Percentiles rank a stretch among this genome's conserved stretches.
These are phyloP conservation scores for Panaeolus cyanescens DNA, from an alignment of 768 basidiomycete genomes.

Conservation along the genomic window DNA sequence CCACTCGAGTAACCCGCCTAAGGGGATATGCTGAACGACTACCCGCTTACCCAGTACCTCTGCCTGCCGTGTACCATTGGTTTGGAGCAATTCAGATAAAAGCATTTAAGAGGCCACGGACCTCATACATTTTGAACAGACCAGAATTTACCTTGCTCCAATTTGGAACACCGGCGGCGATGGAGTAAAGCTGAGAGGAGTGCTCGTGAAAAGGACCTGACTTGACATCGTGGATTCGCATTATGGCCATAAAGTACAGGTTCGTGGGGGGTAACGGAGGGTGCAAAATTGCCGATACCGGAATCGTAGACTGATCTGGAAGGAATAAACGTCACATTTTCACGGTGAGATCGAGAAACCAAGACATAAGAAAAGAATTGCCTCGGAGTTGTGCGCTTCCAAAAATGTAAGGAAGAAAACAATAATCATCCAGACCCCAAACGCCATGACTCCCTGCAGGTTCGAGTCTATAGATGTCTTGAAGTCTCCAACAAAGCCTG, in stretches of 20 bases:
- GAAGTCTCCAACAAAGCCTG: slow-evolving; percentile 79
- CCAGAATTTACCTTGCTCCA: slow-evolving; percentile 93
- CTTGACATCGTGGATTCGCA: slow-evolving; percentile 80
- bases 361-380: slow-evolving; percentile 23
- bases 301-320: slow-evolving; percentile 62
- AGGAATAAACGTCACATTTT: slow-evolving; percentile 6
- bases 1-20: slow-evolving; percentile 84
- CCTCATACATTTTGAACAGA: slow-evolving; percentile 95
- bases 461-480: slow-evolving; percentile 88
- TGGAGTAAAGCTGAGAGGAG: slow-evolving; percentile 85
- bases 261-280: slow-evolving; percentile 65
- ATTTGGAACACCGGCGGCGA: slow-evolving; percentile 84
- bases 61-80: slow-evolving; percentile 44
- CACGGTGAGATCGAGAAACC: neutral
- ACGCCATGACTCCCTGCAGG: slow-evolving; percentile 98
- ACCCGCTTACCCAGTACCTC: slow-evolving; percentile 94
- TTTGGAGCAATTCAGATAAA: neutral
- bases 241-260: slow-evolving; percentile 79
- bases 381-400: slow-evolving; percentile 90
- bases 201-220: slow-evolving; percentile 90
- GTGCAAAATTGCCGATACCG: slow-evolving; percentile 65
- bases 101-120: slow-evolving; percentile 30
- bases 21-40: slow-evolving; percentile 92
- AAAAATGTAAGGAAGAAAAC: slow-evolving; percentile 87
- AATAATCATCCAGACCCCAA: slow-evolving; percentile 95